Evolutionary conservation across 225 moss, liverwort and hornwort genomes (phyloP).

Genomic region (Straminergon stramineum): DNA sequence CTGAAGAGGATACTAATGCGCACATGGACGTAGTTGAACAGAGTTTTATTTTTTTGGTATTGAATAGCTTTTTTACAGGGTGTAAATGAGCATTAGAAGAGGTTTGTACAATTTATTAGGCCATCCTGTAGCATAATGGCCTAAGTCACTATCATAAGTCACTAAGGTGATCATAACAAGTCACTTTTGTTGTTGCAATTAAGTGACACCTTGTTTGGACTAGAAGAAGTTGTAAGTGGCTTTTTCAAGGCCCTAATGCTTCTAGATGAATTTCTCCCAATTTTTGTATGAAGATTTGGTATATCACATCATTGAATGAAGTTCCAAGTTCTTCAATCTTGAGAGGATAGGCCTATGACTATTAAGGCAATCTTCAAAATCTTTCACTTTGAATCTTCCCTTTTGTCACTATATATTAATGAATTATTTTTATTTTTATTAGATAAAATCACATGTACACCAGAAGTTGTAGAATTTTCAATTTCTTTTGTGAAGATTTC

Average conservation of each 20-base stretch:
- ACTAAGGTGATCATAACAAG: not conserved
- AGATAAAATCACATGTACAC: not conserved
- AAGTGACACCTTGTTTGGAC: not conserved
- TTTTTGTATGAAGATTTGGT: not conserved
- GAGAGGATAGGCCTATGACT: accelerated
- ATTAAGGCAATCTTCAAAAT: not conserved
- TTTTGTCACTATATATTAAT: not conserved
- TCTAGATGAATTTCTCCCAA: not conserved
- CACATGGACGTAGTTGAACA: too few relatives aligned
- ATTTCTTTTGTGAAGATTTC: not conserved
- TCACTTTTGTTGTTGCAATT: not conserved
- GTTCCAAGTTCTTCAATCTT: not conserved
- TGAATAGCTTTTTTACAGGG: not conserved
- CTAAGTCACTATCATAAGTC: not conserved
- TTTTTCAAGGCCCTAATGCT: not conserved
- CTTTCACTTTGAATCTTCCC: not conserved
- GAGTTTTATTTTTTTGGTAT: not conserved
- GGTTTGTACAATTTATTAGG: not conserved
- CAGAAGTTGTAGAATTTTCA: not conserved
- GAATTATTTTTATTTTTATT: not conserved
- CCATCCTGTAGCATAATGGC: not conserved
- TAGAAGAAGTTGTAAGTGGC: too few relatives aligned
- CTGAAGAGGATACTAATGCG: not conserved
- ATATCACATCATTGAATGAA: not conserved
- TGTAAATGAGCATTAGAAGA: not conserved